Percentiles rank a stretch among this genome's conserved stretches.
These are phyloP conservation scores for Fraxinus americana DNA, from an alignment of 257 asterid genomes.

Conservation along the genomic window DNA sequence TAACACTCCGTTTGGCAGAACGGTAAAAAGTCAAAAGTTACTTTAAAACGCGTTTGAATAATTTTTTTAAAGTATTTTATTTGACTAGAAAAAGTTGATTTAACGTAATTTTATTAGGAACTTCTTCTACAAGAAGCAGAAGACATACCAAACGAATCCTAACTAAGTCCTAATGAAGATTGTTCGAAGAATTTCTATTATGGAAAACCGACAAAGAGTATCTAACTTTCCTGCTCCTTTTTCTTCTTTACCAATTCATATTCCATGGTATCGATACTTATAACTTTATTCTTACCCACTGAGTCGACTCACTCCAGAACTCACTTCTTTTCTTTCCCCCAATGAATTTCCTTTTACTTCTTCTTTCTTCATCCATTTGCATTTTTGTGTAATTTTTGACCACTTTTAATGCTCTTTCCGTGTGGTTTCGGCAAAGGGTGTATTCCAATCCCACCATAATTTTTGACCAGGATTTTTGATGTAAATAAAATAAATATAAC, in stretches of 20 bases:
- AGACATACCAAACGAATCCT: too few relatives aligned
- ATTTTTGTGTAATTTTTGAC: not conserved
- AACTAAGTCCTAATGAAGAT: not conserved
- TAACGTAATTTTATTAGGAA: too few relatives aligned
- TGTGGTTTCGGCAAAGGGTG: conserved; percentile 26
- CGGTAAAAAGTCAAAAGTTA: too few relatives aligned
- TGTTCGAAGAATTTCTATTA: conserved; percentile 5
- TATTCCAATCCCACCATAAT: not conserved
- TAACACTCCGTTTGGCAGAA: too few relatives aligned
- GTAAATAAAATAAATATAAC: not conserved
- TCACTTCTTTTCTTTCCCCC: not conserved
- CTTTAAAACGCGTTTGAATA: too few relatives aligned
- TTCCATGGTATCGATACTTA: conserved; percentile 32
- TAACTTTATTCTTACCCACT: conserved; percentile 31
- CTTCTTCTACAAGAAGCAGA: too few relatives aligned
- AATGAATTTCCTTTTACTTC: not conserved
- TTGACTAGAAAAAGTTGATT: too few relatives aligned
- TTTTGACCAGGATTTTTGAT: not conserved
- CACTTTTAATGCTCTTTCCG: conserved; percentile 12
- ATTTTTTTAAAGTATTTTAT: too few relatives aligned
- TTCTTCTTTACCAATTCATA: conserved; percentile 40
- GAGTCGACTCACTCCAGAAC: conserved; percentile 7
- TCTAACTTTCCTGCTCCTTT: conserved; percentile 49
- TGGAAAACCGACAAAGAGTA: conserved; percentile 54
- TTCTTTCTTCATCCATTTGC: not conserved